Evolutionary conservation across 257 asterid genomes (phyloP).

Genomic region (Nicotiana undulata): DNA sequence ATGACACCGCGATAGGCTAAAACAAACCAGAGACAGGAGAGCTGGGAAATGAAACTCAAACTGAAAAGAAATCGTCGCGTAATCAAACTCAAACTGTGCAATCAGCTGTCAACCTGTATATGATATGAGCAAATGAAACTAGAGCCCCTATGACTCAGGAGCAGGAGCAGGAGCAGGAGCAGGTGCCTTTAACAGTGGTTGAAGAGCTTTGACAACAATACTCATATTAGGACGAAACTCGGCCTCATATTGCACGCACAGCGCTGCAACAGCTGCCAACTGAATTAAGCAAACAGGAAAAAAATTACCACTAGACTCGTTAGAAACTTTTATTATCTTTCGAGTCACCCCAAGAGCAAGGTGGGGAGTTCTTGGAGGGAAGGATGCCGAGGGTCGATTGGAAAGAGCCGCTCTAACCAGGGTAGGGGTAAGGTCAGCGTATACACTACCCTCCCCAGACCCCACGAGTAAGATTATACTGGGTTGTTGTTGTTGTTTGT

Average conservation of each 20-base stretch:
- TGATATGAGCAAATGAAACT: slow-evolving; percentile 9
- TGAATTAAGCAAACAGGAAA: slow-evolving; percentile 15
- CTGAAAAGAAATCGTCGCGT: not conserved
- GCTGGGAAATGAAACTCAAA: not conserved
- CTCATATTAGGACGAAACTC: slow-evolving; percentile 94
- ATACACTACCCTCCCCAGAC: too few relatives aligned
- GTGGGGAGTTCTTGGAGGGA: too few relatives aligned
- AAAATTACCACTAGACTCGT: not conserved
- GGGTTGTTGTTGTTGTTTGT: too few relatives aligned
- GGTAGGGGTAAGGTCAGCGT: too few relatives aligned
- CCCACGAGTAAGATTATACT: too few relatives aligned
- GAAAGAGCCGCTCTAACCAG: too few relatives aligned
- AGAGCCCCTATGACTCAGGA: not conserved
- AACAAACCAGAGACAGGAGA: not conserved
- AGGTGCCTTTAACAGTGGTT: slow-evolving; percentile 59
- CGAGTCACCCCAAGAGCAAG: too few relatives aligned
- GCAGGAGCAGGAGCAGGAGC: slow-evolving; percentile 36
- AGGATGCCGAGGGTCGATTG: too few relatives aligned
- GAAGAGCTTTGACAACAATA: slow-evolving; percentile 85
- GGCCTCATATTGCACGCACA: slow-evolving; percentile 87
- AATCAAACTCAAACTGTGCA: not conserved
- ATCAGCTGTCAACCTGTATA: slow-evolving; percentile 17
- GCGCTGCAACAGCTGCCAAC: slow-evolving; percentile 91
- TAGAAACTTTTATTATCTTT: not conserved
- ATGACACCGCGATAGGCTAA: not conserved